Evolutionary conservation across 2,329 filamentous ascomycete species (phyloP), one percentile per base, ranked within the genome.

Genomic region (Penicillium hordei): DNA sequence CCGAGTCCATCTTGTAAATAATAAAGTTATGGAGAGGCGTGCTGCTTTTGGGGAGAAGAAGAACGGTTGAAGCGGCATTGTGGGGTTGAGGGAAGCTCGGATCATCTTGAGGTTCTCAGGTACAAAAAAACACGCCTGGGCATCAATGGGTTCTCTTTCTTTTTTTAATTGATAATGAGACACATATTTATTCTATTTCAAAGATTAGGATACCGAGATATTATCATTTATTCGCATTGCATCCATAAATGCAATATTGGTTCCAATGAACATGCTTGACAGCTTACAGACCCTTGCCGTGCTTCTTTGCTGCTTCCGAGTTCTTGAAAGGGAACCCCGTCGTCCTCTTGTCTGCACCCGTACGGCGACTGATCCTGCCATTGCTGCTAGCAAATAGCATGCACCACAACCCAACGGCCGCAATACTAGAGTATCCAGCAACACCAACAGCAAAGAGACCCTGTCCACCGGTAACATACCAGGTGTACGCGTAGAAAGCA

Each of bases 401-500:
- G 63, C 81, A 86, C 87, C 88, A 91, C 23, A 87, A 68, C 0
- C 86, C 90, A 44, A 89, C 76, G 2, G 80, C 78, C 2, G 84
- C 85, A 58, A 93, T 75, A 36, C 76, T 65, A 8, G 80, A 78
- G 63, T 82, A 87, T 21, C 82, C 85, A 1, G 82, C 65, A 62
- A 85, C 81, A 0, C 86, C 89, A 5, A 90, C 70, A 1, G 82
- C 75, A 68, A 87, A 89, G 0, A 81, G 83, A 12, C 82, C 78
- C 66, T 86, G 81, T 6, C 79, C 78, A 1, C 78, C 72, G 52
- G 78, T 75, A n/a, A 81, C 80, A 75, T 86, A 90, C 71, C 86
- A 83, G 48, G 81, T 81, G 75, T 93, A 94, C 68, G 84, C 81
- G 72, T 90, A 88, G 62, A 87, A 85, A 19, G 86, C 86, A 5